Evolutionary conservation across 768 basidiomycete genomes (phyloP), one percentile per base, ranked within the genome.

Genomic region (Boletus reticulatus): DNA sequence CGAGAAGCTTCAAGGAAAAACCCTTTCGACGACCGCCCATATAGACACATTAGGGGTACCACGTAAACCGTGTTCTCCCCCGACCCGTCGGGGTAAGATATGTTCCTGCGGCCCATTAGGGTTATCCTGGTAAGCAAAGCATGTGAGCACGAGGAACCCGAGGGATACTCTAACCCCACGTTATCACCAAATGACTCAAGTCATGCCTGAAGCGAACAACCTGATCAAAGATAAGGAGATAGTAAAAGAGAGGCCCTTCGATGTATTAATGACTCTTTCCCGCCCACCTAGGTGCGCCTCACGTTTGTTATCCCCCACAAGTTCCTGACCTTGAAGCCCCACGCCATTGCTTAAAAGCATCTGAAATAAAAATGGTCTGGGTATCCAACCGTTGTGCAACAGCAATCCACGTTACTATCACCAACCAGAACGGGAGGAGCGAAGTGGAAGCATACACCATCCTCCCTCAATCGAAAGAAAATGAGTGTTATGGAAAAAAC

Each of bases 331-430:
- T n/a, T 8, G 19, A 22, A 29, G 29, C 27, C 27, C 9, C 8
- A 1, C 22, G 17, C 6, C 37, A 4, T 20, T 11, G 20, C 14
- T 36, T 14, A 19, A 24, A 24, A 37, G 17, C 19, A 32, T 39
- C 24, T 16, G 16, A n/a, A 22, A 7, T 19, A 36, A 32, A 29
- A 11, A 63, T 60, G 62, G 58, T 63, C 29, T 64, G 62, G 62
- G 49, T 64, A 6, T 60, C 62, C 34, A 63, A 61, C 20, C 60
- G 53, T 10, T 19, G 27, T 2, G 6, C 1, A 16, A 14, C 27
- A 14, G 9, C 17, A 13, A 48, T 58, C 20, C 5, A 43, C 3
- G 17, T 63, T 17, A 10, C 47, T 7, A 27, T 64, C 4, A 52
- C 62, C 14, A 64, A 56, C 42, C n/a, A 31, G 17, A 49, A 27